These are phyloP conservation scores for Cyberlindnera meyerae DNA, from an alignment of 805 yeast genomes.

Conservation along the genomic window DNA sequence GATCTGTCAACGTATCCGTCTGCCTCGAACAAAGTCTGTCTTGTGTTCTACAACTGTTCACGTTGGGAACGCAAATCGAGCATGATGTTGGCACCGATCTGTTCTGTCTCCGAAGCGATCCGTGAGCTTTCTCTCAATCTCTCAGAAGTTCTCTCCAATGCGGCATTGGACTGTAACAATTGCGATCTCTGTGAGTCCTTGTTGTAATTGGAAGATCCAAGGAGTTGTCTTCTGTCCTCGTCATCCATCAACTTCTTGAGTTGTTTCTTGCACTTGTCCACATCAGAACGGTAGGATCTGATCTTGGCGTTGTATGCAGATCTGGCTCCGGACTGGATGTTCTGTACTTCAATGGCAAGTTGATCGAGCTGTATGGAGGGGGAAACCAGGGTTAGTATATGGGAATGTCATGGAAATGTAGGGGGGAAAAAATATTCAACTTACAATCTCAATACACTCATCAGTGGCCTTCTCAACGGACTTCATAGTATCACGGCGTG, in stretches of 20 bases:
- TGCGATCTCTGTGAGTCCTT: constrained; percentile 74
- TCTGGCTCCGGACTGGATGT: constrained; percentile 68
- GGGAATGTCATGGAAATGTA: neutral
- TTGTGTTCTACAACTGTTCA: constrained; percentile 82
- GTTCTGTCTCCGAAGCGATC: constrained; percentile 88
- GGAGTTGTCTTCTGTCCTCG: constrained; percentile 65
- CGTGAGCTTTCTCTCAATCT: constrained; percentile 84
- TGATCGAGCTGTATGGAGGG: constrained; percentile 54
- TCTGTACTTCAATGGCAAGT: constrained; percentile 80
- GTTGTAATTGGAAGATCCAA: constrained; percentile 44
- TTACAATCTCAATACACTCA: constrained; percentile 65
- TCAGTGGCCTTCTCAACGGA: constrained; percentile 67
- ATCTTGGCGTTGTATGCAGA: constrained; percentile 69
- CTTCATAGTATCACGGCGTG: constrained; percentile 49
- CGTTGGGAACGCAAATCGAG: constrained; percentile 87
- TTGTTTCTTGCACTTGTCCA: constrained; percentile 53
- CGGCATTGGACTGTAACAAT: constrained; percentile 68
- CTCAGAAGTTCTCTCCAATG: constrained; percentile 78
- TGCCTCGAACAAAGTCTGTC: constrained; percentile 84
- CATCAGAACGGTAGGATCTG: constrained; percentile 61
- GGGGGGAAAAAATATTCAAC: constrained; percentile 11
- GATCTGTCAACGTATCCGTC: constrained; percentile 90
- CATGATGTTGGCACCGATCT: constrained; percentile 84
- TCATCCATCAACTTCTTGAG: constrained; percentile 58
- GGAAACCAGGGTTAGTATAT: no score